These are phyloP conservation scores for Fusarium sp. DNA, from an alignment of 2,329 filamentous ascomycete species.

Conservation along the genomic window DNA sequence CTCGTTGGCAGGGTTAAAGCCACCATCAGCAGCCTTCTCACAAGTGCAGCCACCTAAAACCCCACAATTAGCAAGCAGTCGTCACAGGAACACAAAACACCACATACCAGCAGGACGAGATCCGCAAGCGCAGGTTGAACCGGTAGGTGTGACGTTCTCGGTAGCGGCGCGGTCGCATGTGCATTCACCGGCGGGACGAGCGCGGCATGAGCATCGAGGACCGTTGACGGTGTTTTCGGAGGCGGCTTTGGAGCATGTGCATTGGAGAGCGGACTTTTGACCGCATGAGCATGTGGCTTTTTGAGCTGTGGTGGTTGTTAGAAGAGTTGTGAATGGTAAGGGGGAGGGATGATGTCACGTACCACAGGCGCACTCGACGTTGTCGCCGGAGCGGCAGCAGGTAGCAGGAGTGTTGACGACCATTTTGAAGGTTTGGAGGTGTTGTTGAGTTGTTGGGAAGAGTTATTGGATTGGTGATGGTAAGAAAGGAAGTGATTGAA, in stretches of 20 bases:
- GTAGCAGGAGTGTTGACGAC: conserved; percentile 54
- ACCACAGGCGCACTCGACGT: conserved; percentile 67
- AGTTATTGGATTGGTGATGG: background rate
- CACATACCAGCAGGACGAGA: conserved; percentile 73
- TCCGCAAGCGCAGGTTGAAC: conserved; percentile 80
- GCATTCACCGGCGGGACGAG: conserved; percentile 81
- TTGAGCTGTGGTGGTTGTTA: conserved; percentile 56
- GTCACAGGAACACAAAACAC: background rate
- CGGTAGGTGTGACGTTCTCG: conserved; percentile 73
- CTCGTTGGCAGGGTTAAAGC: conserved; percentile 74
- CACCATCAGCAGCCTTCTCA: conserved; percentile 74
- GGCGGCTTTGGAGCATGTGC: conserved; percentile 81
- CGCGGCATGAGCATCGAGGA: conserved; percentile 84
- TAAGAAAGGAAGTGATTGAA: background rate
- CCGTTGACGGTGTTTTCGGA: conserved; percentile 80
- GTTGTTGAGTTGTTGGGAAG: background rate
- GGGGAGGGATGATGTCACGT: conserved; percentile 46
- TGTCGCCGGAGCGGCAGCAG: conserved; percentile 66
- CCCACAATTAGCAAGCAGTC: conserved; percentile 18
- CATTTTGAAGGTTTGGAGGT: conserved; percentile 45
- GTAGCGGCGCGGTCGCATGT: conserved; percentile 78
- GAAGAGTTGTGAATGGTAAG: background rate
- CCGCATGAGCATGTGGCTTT: conserved; percentile 88
- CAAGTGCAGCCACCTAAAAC: conserved; percentile 78
- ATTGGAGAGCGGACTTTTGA: conserved; percentile 85